Evolutionary conservation across 1,139 yeast species (phyloP).

Genomic region (Candida neerlandica): DNA sequence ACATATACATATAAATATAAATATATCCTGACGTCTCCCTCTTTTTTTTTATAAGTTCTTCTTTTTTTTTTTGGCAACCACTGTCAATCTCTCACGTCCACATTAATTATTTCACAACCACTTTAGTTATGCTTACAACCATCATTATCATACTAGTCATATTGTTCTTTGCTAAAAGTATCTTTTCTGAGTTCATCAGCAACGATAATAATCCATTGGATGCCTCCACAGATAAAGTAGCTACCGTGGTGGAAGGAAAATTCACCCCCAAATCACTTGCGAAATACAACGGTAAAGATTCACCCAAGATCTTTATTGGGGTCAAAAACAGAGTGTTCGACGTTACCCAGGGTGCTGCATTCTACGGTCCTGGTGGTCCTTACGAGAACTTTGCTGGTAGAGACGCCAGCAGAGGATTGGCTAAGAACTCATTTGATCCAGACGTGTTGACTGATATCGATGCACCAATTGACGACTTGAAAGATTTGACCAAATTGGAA

Average conservation of each 20-base stretch:
- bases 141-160: slow-evolving; percentile 27
- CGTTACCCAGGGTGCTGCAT: slow-evolving; percentile 76
- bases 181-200: slow-evolving; percentile 22
- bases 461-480: slow-evolving; percentile 71
- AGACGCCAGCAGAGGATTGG: slow-evolving; percentile 94
- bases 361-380: slow-evolving; percentile 97
- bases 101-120: not conserved
- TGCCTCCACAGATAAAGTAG: slow-evolving; percentile 18
- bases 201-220: slow-evolving; percentile 21
- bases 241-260: slow-evolving; percentile 72
- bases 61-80: not conserved
- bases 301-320: slow-evolving; percentile 77
- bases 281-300: slow-evolving; percentile 79
- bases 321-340: slow-evolving; percentile 86
- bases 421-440: slow-evolving; percentile 82
- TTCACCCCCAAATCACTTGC: slow-evolving; percentile 78
- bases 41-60: not conserved
- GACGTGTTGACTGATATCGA: slow-evolving; percentile 58
- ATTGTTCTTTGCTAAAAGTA: slow-evolving; percentile 25
- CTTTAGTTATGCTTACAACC: slow-evolving; percentile 25
- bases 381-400: slow-evolving; percentile 95
- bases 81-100: not conserved
- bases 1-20: no score
- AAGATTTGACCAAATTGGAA: slow-evolving; percentile 65
- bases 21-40: no score